Evolutionary conservation across 257 asterid species (phyloP), one percentile per base, ranked within the genome.

Genomic region (Gardenia jasminoides): DNA sequence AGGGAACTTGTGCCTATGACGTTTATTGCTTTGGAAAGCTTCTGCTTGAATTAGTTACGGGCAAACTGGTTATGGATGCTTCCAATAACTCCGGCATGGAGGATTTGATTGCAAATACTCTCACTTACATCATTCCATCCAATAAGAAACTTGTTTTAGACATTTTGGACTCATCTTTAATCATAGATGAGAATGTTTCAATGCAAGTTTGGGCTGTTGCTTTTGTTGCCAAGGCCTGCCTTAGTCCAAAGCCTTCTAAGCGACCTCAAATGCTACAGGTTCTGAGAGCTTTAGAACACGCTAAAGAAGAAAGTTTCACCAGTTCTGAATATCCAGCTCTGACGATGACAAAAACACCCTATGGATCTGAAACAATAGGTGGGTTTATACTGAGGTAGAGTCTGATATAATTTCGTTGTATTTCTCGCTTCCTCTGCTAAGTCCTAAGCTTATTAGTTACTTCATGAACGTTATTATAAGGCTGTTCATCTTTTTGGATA

Each of bases 221-320:
- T 71, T 71, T 47, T 47, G n/a, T 71, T 47, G 76, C 76, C 28
- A 39, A 68, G 72, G 50, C 26, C 50, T 68, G 72, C 41, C 72
- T 68, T 30, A 68, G 30, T 39, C 43, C 41, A 10, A 46, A 26
- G 31, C 76, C 76, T 71, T 46, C 24, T n/a, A 71, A 71, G 62
- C 76, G 76, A 47, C 98, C 98, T 19, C 70, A 86, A 39, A 92
- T 92, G 96, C 83, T 90, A 9, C 89, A 92, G 79, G 83, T 93
- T 19, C 96, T 93, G 22, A 89, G 83, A 81, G 98, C 94, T 20
- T 66, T 93, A 67, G 94, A 93, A 75, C 86, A 79, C 75, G 59
- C 78, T 0, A 85, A 94, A 78, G 86, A 91, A 0, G 90, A 82
- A n/a, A 84, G 93, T 87, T 90, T 92, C 9, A 77, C 92, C 90